Conservation (phyloP, 2,329 filamentous ascomycete species). For the Epichloe elymi region DNA sequence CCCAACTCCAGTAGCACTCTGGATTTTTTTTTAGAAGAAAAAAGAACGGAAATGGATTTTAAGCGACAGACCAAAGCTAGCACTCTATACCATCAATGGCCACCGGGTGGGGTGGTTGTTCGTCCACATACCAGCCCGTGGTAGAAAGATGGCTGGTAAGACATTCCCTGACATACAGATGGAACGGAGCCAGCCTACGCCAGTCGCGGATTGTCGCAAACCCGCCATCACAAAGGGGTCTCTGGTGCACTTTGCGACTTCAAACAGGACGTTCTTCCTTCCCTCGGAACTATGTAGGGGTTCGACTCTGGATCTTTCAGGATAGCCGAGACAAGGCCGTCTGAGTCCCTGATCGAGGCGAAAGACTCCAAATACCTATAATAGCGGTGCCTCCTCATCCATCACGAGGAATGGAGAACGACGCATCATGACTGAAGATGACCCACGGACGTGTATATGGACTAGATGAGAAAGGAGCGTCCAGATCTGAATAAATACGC, state of each 20-base stretch:
- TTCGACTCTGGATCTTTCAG: neutral
- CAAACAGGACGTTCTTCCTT: neutral
- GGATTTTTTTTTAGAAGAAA: too few species aligned
- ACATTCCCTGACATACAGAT: neutral
- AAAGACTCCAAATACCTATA: neutral
- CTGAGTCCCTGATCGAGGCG: neutral
- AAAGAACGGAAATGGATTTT: too few species aligned
- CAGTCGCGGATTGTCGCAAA: neutral
- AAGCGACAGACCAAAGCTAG: too few species aligned
- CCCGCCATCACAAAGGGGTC: neutral
- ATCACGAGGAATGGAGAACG: neutral
- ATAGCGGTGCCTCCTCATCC: neutral
- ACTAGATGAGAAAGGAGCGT: neutral
- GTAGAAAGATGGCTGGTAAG: neutral
- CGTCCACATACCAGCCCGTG: neutral
- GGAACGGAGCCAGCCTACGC: neutral
- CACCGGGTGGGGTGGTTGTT: neutral
- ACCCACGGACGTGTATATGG: too few species aligned
- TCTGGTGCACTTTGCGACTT: neutral
- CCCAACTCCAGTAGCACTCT: too few species aligned
- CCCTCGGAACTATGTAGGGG: neutral
- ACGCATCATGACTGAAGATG: neutral
- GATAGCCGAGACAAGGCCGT: neutral
- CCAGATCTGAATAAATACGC: neutral
- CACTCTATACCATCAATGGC: neutral